A percentile compares a stretch with the other conserved stretches of the same genome.
Evolutionary conservation across 2,329 filamentous ascomycete genomes (phyloP).

Genomic region (Arthrocladium fulminans): DNA sequence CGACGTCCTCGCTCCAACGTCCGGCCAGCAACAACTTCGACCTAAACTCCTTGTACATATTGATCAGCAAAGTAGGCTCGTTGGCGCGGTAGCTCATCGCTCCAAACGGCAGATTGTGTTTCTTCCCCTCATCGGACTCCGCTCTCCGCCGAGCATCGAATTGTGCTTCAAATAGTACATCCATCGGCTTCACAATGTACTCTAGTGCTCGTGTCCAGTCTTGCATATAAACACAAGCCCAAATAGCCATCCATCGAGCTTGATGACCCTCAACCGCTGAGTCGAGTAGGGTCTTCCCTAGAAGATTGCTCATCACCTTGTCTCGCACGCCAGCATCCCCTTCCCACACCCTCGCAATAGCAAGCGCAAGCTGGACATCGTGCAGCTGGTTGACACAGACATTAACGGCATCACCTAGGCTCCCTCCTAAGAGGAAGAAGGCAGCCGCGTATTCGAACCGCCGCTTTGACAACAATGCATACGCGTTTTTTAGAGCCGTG

Average conservation of each 20-base stretch:
- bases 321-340: conserved; percentile 58
- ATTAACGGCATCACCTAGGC: conserved; percentile 73
- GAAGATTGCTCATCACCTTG: conserved; percentile 60
- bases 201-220: conserved; percentile 76
- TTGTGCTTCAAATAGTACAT: conserved; percentile 53
- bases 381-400: conserved; percentile 79
- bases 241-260: conserved; percentile 77
- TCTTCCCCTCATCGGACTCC: conserved; percentile 41
- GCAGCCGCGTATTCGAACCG: conserved; percentile 91
- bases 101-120: conserved; percentile 48
- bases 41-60: conserved; percentile 78
- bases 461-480: conserved; percentile 82
- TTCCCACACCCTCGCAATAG: conserved; percentile 78
- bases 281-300: conserved; percentile 71
- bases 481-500: conserved; percentile 88
- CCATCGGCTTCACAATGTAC: conserved; percentile 70
- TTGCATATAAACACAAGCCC: conserved; percentile 88
- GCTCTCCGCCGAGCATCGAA: conserved; percentile 12
- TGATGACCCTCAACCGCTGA: conserved; percentile 74
- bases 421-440: conserved; percentile 86
- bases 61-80: conserved; percentile 70
- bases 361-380: conserved; percentile 82
- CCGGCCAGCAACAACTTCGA: conserved; percentile 75
- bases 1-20: conserved; percentile 66
- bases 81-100: conserved; percentile 78